These are phyloP conservation scores for Phytopythium kandeliae DNA, from an alignment of 352 stramenopile species.

Conservation along the genomic window DNA sequence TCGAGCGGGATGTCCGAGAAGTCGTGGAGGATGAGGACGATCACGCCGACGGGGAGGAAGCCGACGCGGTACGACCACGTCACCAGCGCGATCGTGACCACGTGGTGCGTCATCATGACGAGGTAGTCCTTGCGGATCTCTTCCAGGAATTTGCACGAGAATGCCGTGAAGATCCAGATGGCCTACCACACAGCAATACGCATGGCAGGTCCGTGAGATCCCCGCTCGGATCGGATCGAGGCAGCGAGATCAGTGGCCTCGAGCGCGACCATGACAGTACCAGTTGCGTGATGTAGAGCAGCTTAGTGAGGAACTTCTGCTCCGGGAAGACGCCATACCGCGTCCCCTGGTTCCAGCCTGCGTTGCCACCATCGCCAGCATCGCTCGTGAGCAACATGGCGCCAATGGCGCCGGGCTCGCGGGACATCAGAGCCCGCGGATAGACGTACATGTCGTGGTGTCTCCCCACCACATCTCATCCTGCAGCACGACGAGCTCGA, in stretches of 20 bases:
- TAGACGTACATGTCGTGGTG: conserved; percentile 62
- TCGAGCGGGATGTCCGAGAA: conserved; percentile 87
- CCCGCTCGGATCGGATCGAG: too few relatives aligned
- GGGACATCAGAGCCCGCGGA: too few relatives aligned
- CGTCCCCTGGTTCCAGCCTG: conserved; percentile 78
- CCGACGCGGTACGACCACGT: conserved; percentile 79
- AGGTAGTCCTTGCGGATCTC: conserved; percentile 87
- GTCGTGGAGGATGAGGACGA: conserved; percentile 83
- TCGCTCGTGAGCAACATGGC: neutral
- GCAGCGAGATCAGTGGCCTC: neutral
- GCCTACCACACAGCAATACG: conserved; percentile 22
- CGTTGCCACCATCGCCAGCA: neutral
- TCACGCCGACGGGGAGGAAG: conserved; percentile 77
- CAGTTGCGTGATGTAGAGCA: conserved; percentile 81
- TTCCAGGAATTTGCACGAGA: conserved; percentile 87
- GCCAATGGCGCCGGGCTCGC: neutral
- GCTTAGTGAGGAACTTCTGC: conserved; percentile 78
- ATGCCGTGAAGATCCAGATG: conserved; percentile 88
- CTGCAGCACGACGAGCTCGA: conserved; percentile 75
- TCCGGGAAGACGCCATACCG: conserved; percentile 64
- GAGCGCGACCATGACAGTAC: conserved; percentile 26
- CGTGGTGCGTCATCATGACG: conserved; percentile 89
- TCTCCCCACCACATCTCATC: conserved; percentile 86
- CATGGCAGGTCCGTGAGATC: neutral
- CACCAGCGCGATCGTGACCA: conserved; percentile 83